Evolutionary conservation across 2,329 filamentous ascomycete species (phyloP).

Genomic region (Aspergillus terreus): DNA sequence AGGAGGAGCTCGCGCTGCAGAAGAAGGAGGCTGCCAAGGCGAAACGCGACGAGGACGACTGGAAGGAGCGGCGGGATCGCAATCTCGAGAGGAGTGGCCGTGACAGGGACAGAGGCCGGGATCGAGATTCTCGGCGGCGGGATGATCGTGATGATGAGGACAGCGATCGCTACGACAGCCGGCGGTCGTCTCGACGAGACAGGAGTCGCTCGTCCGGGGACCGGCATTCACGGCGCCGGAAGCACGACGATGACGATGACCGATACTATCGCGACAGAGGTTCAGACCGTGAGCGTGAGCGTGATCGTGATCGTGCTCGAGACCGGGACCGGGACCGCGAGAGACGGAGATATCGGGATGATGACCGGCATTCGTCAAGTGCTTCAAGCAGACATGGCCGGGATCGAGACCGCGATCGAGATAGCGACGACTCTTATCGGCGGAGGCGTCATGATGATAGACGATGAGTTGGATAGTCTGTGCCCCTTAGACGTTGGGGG

Average conservation of each 20-base stretch:
- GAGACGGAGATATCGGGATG: conserved; percentile 27
- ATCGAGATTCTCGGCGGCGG: conserved; percentile 30
- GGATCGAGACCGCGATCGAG: conserved; percentile 25
- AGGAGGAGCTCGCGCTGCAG: conserved; percentile 56
- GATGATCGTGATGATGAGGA: conserved; percentile 31
- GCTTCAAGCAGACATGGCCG: conserved; percentile 28
- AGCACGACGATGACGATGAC: conserved; percentile 38
- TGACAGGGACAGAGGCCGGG: conserved; percentile 32
- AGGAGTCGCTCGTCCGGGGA: conserved; percentile 34
- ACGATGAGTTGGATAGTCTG: conserved; percentile 1
- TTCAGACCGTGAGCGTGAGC: conserved; percentile 23
- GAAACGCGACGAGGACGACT: conserved; percentile 42
- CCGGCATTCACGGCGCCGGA: conserved; percentile 33
- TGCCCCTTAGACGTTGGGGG: not conserved
- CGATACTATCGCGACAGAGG: conserved; percentile 31
- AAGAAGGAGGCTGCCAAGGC: conserved; percentile 46
- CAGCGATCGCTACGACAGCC: conserved; percentile 32
- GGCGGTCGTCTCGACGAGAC: conserved; percentile 36
- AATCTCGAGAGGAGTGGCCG: conserved; percentile 40
- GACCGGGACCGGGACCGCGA: conserved; percentile 30
- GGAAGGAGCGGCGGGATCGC: conserved; percentile 43
- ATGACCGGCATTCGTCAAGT: conserved; percentile 31
- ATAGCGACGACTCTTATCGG: conserved; percentile 27
- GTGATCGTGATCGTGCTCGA: conserved; percentile 33
- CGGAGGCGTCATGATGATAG: conserved; percentile 26